A percentile compares a stretch with the other conserved stretches of the same genome.
phyloP scores from a whole-genome alignment of 331 rosid genomes.

The Quercus phellos region DNA sequence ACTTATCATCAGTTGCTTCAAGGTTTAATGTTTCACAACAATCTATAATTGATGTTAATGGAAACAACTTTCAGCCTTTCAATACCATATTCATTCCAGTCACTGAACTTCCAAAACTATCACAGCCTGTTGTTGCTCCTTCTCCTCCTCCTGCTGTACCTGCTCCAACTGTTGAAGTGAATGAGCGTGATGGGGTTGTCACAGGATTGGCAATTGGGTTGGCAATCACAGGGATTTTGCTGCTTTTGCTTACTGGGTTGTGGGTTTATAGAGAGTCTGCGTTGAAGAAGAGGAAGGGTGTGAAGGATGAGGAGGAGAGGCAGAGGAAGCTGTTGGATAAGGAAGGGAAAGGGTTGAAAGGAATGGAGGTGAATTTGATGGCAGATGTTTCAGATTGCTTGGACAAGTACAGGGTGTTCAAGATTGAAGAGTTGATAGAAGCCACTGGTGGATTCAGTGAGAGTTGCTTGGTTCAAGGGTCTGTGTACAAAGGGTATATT shows the following conservation, averaged over 20 bases:
- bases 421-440: slow-evolving; percentile 53
- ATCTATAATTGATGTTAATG: slow-evolving; percentile 40
- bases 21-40: slow-evolving; percentile 29
- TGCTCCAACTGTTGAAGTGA: slow-evolving; percentile 19
- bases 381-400: slow-evolving; percentile 88
- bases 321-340: slow-evolving; percentile 3
- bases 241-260: slow-evolving; percentile 43
- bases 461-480: slow-evolving; percentile 65
- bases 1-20: slow-evolving; percentile 47
- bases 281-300: slow-evolving; percentile 22
- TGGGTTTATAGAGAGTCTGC: slow-evolving; percentile 48
- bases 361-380: slow-evolving; percentile 53
- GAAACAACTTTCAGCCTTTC: slow-evolving; percentile 14
- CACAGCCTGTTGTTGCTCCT: slow-evolving; percentile 47
- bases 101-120: slow-evolving; percentile 38
- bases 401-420: slow-evolving; percentile 83
- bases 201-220: slow-evolving; percentile 65
- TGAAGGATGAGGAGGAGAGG: slow-evolving; percentile 31
- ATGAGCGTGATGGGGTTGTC: slow-evolving; percentile 44
- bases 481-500: slow-evolving; percentile 68
- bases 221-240: slow-evolving; percentile 49
- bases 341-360: slow-evolving; percentile 25
- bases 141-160: slow-evolving; percentile 10
- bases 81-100: slow-evolving; percentile 77
- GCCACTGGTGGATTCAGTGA: slow-evolving; percentile 69